Conservation (phyloP, 352 stramenopile species). For the Pythium phragmiticola region DNA sequence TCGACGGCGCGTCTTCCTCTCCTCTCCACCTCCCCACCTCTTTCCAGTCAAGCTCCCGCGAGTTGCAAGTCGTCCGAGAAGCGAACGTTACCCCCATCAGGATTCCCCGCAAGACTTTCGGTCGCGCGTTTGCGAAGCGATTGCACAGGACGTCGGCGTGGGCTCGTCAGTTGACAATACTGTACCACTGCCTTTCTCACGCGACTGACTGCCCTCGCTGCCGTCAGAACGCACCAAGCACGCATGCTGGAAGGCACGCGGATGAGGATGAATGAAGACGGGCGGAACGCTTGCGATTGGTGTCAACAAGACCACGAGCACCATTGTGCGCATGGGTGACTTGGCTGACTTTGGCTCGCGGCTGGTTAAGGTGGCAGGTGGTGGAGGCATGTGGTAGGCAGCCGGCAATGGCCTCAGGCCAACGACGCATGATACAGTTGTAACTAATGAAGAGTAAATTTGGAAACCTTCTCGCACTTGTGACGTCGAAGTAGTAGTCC, state of each 20-base stretch:
- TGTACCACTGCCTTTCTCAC: constrained; percentile 2
- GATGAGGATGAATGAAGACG: neutral
- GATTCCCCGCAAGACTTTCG: too few species aligned
- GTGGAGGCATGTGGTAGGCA: too few species aligned
- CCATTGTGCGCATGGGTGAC: too few species aligned
- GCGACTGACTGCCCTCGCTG: neutral
- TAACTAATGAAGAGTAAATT: constrained; percentile 26
- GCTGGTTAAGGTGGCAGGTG: too few species aligned
- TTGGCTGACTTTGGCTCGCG: too few species aligned
- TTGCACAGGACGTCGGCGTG: neutral
- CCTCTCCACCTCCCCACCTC: too few species aligned
- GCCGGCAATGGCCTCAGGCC: neutral
- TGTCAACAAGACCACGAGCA: too few species aligned
- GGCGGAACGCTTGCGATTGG: neutral
- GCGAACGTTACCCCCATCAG: too few species aligned
- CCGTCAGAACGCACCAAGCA: neutral
- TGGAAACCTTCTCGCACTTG: neutral
- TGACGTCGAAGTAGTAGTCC: neutral
- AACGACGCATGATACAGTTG: constrained; percentile 26
- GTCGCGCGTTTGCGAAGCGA: too few species aligned
- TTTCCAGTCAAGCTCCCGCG: neutral
- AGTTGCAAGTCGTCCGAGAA: too few species aligned
- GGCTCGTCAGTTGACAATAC: constrained; percentile 7
- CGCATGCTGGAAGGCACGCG: neutral
- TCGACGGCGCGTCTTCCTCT: neutral